Evolutionary conservation across 1,284 basidiomycete species (phyloP).

Genomic region (Ganoderma meredithae): DNA sequence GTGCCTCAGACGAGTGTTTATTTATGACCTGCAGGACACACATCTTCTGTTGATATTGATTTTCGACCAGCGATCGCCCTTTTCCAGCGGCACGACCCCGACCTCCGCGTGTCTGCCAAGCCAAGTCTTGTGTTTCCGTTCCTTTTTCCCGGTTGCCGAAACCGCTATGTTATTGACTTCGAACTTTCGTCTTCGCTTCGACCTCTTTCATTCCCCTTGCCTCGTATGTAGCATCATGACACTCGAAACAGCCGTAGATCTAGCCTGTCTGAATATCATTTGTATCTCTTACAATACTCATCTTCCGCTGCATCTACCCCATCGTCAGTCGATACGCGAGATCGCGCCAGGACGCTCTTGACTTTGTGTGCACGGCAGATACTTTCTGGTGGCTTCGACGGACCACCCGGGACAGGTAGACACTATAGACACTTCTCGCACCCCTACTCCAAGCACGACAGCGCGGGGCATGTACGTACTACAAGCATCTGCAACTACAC

Average conservation of each 20-base stretch:
- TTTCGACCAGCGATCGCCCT: constrained; percentile 25
- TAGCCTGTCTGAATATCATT: constrained; percentile 27
- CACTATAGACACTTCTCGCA: constrained; percentile 7
- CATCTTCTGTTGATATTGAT: constrained; percentile 16
- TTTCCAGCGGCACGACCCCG: constrained; percentile 16
- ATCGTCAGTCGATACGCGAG: constrained; percentile 14
- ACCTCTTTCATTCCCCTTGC: not conserved
- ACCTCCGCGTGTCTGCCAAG: not conserved
- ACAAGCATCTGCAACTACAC: not conserved
- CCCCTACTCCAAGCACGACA: constrained; percentile 1
- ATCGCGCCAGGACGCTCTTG: constrained; percentile 4
- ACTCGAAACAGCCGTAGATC: constrained; percentile 31
- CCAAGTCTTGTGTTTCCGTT: not conserved
- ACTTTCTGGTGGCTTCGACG: constrained; percentile 1
- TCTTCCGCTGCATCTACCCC: not conserved
- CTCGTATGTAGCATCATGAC: constrained; percentile 13
- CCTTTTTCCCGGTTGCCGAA: not conserved
- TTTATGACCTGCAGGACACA: constrained; percentile 20
- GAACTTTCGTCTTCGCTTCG: constrained; percentile 18
- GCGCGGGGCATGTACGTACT: constrained; percentile 4
- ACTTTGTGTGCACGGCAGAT: constrained; percentile 1
- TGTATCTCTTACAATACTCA: constrained; percentile 35
- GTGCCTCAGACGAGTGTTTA: constrained; percentile 19
- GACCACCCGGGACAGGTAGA: not conserved
- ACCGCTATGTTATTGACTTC: constrained; percentile 7